Conservation (phyloP, 1,139 yeast genomes). For the Taphrina communis region DNA sequence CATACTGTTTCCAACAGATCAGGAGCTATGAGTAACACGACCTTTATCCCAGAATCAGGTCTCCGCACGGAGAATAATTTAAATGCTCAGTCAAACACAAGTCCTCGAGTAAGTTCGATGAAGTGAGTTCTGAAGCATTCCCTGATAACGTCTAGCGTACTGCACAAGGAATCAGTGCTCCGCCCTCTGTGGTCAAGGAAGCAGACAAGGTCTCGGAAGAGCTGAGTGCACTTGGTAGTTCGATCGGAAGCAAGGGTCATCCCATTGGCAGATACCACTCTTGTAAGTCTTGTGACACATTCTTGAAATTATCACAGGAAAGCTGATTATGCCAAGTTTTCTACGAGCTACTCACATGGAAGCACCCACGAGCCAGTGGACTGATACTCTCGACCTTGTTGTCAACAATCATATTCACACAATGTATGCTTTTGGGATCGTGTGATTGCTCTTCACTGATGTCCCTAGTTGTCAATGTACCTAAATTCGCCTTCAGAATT, state of each 20-base stretch:
- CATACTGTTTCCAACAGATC: not conserved
- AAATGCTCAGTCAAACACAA: slow-evolving; percentile 15
- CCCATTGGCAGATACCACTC: slow-evolving; percentile 36
- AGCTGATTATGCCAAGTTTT: not conserved
- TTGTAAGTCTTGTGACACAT: slow-evolving; percentile 26
- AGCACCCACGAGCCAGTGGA: slow-evolving; percentile 42
- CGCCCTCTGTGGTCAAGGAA: slow-evolving; percentile 37
- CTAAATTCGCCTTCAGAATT: slow-evolving; percentile 40
- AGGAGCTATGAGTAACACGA: slow-evolving; percentile 23
- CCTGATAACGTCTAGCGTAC: slow-evolving; percentile 17
- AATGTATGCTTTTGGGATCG: slow-evolving; percentile 2
- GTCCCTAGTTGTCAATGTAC: slow-evolving; percentile 38
- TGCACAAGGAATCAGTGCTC: slow-evolving; percentile 31
- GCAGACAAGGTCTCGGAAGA: slow-evolving; percentile 34
- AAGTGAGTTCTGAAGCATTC: not conserved
- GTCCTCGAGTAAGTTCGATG: slow-evolving; percentile 16
- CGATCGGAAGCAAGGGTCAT: slow-evolving; percentile 25
- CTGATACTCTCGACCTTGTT: slow-evolving; percentile 29
- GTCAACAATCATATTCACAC: slow-evolving; percentile 32
- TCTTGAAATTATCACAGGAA: not conserved
- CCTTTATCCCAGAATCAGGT: slow-evolving; percentile 38
- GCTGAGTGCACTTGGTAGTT: slow-evolving; percentile 27
- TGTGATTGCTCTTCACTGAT: not conserved
- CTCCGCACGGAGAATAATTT: slow-evolving; percentile 30
- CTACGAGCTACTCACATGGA: slow-evolving; percentile 42